These are phyloP conservation scores for Phialemonium atrogriseum DNA, from an alignment of 2,329 filamentous ascomycete genomes.

Conservation along the genomic window DNA sequence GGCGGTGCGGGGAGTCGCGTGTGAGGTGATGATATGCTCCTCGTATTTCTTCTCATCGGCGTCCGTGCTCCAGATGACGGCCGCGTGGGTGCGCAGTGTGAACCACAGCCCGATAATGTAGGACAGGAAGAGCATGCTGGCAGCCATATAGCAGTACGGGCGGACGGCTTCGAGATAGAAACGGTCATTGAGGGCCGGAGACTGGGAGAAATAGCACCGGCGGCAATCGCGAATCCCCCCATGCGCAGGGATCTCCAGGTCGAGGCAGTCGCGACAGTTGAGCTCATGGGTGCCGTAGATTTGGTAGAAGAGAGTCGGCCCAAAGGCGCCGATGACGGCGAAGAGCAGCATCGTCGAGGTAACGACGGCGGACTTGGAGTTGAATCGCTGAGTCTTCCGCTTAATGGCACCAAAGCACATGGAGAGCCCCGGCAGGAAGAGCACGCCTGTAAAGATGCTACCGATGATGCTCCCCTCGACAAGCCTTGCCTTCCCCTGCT, in stretches of 20 bases:
- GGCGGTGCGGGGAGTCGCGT: conserved; percentile 24
- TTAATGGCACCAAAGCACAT: conserved; percentile 99
- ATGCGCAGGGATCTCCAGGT: conserved; percentile 29
- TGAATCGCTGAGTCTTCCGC: conserved; percentile 96
- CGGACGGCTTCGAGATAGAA: conserved; percentile 89
- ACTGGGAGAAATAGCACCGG: conserved; percentile 88
- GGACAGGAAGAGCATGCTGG: conserved; percentile 77
- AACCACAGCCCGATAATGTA: conserved; percentile 94
- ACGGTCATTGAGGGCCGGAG: conserved; percentile 71
- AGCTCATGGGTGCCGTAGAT: conserved; percentile 97
- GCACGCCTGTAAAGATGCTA: conserved; percentile 93
- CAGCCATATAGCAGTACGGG: conserved; percentile 87
- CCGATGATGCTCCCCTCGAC: conserved; percentile 97
- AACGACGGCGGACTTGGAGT: conserved; percentile 89
- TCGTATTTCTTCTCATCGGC: conserved; percentile 66
- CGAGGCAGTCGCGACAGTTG: conserved; percentile 63
- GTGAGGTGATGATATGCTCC: conserved; percentile 29
- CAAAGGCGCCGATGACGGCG: conserved; percentile 89
- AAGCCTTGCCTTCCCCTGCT: conserved; percentile 82
- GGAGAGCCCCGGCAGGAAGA: conserved; percentile 88
- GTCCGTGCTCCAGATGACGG: conserved; percentile 92
- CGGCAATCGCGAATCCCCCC: conserved; percentile 64
- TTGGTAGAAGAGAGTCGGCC: conserved; percentile 94
- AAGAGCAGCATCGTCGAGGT: conserved; percentile 98
- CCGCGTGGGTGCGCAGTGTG: conserved; percentile 89